Conservation (phyloP, 768 basidiomycete genomes). For the Rhodotorula taiwanensis region DNA sequence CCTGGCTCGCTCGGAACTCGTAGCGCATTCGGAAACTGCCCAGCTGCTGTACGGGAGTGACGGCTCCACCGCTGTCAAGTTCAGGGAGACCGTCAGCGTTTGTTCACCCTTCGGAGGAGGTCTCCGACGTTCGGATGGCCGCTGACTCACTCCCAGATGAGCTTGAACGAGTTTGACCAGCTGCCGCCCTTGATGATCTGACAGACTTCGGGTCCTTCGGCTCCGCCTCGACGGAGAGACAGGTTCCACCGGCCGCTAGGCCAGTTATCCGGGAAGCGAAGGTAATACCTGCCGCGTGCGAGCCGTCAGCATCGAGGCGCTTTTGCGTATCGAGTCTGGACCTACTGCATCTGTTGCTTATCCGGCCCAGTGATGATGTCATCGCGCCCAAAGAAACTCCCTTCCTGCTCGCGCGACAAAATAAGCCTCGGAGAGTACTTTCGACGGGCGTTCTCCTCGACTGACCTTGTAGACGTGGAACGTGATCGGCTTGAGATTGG, state of each 20-base stretch:
- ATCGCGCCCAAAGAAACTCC: neutral
- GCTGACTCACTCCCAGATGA: neutral
- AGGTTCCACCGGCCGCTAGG: conserved; percentile 6
- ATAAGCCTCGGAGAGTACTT: neutral
- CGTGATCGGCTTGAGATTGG: too few relatives aligned
- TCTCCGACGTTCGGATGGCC: too few relatives aligned
- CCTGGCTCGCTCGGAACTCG: neutral
- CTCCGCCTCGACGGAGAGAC: neutral
- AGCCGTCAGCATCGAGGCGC: too few relatives aligned
- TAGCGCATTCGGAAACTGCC: neutral
- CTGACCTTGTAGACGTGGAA: neutral
- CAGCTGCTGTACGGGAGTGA: neutral
- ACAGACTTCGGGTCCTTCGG: neutral
- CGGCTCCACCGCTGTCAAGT: neutral
- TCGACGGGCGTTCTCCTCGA: neutral
- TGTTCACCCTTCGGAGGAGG: too few relatives aligned
- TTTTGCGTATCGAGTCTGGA: too few relatives aligned
- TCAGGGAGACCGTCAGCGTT: too few relatives aligned
- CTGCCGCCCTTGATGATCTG: neutral
- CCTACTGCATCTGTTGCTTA: conserved; percentile 1
- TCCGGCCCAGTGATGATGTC: conserved; percentile 17
- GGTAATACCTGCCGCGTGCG: conserved; percentile 3
- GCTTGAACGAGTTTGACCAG: neutral
- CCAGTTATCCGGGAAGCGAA: conserved; percentile 2
- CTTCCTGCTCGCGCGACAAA: too few relatives aligned